phyloP scores from a whole-genome alignment of 805 yeast genomes.

The Saccharomycopsis vini region DNA sequence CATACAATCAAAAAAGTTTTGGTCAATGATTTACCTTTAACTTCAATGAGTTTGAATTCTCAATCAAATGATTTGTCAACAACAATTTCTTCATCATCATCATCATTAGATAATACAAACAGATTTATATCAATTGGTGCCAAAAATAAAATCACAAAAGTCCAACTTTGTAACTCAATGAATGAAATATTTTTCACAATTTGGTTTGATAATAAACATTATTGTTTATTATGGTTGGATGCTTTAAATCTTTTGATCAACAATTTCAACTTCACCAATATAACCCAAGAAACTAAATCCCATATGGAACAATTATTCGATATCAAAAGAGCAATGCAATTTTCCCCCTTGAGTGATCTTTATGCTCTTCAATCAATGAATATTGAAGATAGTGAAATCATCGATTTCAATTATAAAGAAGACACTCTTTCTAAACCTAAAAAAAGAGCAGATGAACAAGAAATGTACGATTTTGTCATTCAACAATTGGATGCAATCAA shows the following conservation, averaged over 20 bases:
- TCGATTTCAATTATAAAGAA: background rate
- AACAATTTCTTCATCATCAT: no score
- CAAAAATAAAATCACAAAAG: constrained; percentile 5
- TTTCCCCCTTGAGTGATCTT: constrained; percentile 5
- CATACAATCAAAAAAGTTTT: constrained; percentile 2
- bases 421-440: background rate
- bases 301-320: constrained; percentile 16
- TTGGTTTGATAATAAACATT: constrained; percentile 8
- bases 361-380: background rate
- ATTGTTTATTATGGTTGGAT: constrained; percentile 10
- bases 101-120: background rate
- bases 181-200: constrained; percentile 4
- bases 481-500: constrained; percentile 2
- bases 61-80: no score
- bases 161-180: background rate
- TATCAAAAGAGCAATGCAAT: constrained; percentile 12
- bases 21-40: background rate
- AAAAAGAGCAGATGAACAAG: background rate
- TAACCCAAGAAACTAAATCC: constrained; percentile 5
- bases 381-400: background rate
- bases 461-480: constrained; percentile 1
- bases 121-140: constrained; percentile 1
- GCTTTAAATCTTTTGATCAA: constrained; percentile 4
- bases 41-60: no score
- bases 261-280: constrained; percentile 6